Conservation (phyloP, 1,284 basidiomycete genomes). For the Cystobasidiaceae sp. region DNA sequence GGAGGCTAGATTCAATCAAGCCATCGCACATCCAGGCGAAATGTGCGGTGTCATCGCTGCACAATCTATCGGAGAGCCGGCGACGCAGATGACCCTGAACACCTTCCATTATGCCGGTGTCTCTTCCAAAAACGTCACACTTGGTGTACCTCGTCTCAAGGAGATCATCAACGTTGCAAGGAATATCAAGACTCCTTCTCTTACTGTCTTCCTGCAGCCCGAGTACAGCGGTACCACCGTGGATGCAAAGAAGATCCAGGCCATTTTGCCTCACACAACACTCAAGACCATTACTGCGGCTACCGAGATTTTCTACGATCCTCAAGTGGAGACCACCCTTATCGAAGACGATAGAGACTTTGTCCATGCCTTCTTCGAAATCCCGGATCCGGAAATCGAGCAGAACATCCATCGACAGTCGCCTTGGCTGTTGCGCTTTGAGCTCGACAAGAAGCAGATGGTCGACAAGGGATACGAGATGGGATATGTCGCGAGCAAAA, state of each 20-base stretch:
- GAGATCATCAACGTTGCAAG: constrained; percentile 99
- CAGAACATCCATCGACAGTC: constrained; percentile 85
- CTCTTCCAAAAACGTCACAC: constrained; percentile 93
- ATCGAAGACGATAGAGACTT: constrained; percentile 96
- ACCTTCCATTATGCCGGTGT: constrained; percentile 99
- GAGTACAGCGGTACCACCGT: constrained; percentile 61
- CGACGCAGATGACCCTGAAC: constrained; percentile 95
- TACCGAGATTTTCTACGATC: constrained; percentile 98
- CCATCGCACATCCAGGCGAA: constrained; percentile 87
- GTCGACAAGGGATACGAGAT: constrained; percentile 94
- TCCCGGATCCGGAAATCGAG: constrained; percentile 95
- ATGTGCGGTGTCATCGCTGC: constrained; percentile 99
- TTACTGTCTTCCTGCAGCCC: constrained; percentile 80
- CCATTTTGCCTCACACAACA: constrained; percentile 89
- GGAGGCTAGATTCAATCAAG: constrained; percentile 88
- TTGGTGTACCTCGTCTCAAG: constrained; percentile 94
- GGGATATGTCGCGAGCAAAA: constrained; percentile 89
- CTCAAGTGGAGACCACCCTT: constrained; percentile 82
- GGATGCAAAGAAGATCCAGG: constrained; percentile 79
- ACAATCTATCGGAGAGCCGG: constrained; percentile 98
- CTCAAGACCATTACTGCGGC: constrained; percentile 90
- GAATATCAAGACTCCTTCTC: constrained; percentile 96
- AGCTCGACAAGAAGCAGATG: constrained; percentile 95
- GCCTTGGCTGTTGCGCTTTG: constrained; percentile 94
- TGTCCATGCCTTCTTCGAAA: constrained; percentile 98